Conservation (phyloP, 2,329 filamentous ascomycete genomes). For the Colletotrichum agaves region DNA sequence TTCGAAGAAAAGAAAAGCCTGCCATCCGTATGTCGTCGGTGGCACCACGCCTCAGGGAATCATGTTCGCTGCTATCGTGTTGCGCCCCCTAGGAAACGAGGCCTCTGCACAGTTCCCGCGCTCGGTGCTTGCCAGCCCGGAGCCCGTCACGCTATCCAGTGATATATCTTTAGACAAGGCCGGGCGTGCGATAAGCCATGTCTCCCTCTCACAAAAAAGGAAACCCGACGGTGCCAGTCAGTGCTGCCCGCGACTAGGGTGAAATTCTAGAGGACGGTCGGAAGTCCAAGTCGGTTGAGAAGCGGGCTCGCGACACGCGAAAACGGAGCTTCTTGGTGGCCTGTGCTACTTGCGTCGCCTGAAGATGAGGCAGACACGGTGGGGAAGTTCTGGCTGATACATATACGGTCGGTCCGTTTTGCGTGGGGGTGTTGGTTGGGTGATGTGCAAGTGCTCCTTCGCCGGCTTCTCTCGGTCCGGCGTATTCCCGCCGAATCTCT, state of each 20-base stretch:
- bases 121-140: constrained; percentile 6
- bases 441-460: not conserved
- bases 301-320: constrained; percentile 1
- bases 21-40: not conserved
- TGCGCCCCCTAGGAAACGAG: no score
- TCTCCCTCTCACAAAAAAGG: not conserved
- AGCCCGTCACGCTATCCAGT: constrained; percentile 7
- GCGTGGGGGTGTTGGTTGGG: constrained; percentile 17
- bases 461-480: not conserved
- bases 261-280: not conserved
- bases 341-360: constrained; percentile 7
- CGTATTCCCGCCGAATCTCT: not conserved
- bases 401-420: not conserved
- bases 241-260: not conserved
- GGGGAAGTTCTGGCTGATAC: not conserved
- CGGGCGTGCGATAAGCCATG: not conserved
- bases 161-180: constrained; percentile 8
- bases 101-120: not conserved
- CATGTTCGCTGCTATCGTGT: no score
- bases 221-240: constrained; percentile 15
- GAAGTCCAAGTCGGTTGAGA: not conserved
- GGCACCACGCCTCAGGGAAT: no score
- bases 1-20: no score
- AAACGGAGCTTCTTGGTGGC: not conserved
- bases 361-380: not conserved